These are phyloP conservation scores for Chlamydomonas schloesseri DNA, from an alignment of 139 green algal species.

Conservation along the genomic window DNA sequence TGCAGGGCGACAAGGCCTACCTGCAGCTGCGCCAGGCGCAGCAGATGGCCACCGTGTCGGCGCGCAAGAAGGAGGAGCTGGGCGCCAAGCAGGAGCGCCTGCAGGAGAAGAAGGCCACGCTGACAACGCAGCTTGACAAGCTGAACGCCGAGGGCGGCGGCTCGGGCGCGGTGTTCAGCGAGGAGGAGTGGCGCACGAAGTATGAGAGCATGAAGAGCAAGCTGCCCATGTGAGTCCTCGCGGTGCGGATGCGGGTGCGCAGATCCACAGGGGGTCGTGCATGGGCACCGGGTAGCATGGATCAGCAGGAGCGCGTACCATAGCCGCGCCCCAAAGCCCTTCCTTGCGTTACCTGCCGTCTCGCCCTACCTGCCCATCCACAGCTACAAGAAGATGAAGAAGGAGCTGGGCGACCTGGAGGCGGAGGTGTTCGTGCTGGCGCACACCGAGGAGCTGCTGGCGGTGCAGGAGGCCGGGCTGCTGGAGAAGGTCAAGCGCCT, in stretches of 20 bases:
- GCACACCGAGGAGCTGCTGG: slow-evolving; percentile 65
- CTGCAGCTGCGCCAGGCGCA: slow-evolving; percentile 72
- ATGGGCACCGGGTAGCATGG: too few relatives aligned
- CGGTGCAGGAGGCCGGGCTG: slow-evolving; percentile 53
- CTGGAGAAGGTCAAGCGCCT: slow-evolving; percentile 37
- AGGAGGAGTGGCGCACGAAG: slow-evolving; percentile 68
- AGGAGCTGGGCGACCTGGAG: slow-evolving; percentile 64
- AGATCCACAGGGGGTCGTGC: too few relatives aligned
- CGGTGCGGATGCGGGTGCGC: too few relatives aligned
- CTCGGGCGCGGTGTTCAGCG: slow-evolving; percentile 46
- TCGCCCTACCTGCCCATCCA: background rate
- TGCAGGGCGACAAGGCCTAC: slow-evolving; percentile 63
- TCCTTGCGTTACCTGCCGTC: background rate
- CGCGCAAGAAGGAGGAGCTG: slow-evolving; percentile 62
- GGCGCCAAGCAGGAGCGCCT: slow-evolving; percentile 55
- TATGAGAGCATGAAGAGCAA: slow-evolving; percentile 70
- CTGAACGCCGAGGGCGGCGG: slow-evolving; percentile 44
- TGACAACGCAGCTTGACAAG: slow-evolving; percentile 62
- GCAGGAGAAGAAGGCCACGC: slow-evolving; percentile 63
- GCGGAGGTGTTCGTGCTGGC: slow-evolving; percentile 65
- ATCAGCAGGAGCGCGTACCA: too few relatives aligned
- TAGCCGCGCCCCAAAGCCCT: background rate
- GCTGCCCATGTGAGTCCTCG: slow-evolving; percentile 43
- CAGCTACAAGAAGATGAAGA: slow-evolving; percentile 76
- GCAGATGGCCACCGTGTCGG: slow-evolving; percentile 63